Evolutionary conservation across 2,329 filamentous ascomycete species (phyloP).

Genomic region (Emergomyces africanus): DNA sequence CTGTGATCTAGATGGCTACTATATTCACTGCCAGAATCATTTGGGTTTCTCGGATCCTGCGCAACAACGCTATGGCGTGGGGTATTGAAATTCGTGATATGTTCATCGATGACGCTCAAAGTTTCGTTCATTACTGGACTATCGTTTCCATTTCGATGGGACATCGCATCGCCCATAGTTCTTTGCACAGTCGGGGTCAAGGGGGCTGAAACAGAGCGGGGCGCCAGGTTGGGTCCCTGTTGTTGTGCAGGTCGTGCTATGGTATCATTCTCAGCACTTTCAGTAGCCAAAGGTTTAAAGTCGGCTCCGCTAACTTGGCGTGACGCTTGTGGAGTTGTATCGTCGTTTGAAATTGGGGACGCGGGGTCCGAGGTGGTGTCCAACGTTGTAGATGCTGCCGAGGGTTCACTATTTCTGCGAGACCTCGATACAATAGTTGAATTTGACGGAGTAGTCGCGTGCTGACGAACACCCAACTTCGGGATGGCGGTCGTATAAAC

Average conservation of each 20-base stretch:
- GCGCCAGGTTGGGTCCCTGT: slow-evolving; percentile 23
- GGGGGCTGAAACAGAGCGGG: slow-evolving; percentile 22
- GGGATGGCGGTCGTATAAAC: slow-evolving; percentile 18
- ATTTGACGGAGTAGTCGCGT: slow-evolving; percentile 4
- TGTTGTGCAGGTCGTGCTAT: slow-evolving; percentile 7
- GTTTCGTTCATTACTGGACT: slow-evolving; percentile 88
- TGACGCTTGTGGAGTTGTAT: slow-evolving; percentile 29
- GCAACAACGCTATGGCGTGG: slow-evolving; percentile 41
- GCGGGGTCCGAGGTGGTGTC: slow-evolving; percentile 13
- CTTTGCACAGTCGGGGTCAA: slow-evolving; percentile 29
- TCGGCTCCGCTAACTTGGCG: slow-evolving; percentile 25
- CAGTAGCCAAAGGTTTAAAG: slow-evolving; percentile 14
- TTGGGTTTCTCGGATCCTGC: slow-evolving; percentile 39
- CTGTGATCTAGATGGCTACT: slow-evolving; percentile 65
- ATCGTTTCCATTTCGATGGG: slow-evolving; percentile 41
- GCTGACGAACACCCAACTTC: slow-evolving; percentile 9
- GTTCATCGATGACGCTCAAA: slow-evolving; percentile 89
- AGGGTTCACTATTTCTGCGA: background rate
- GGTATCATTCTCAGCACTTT: slow-evolving; percentile 7
- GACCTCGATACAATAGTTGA: slow-evolving; percentile 1
- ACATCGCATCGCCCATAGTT: slow-evolving; percentile 34
- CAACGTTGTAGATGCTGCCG: background rate
- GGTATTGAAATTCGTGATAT: slow-evolving; percentile 74
- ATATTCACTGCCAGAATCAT: slow-evolving; percentile 82
- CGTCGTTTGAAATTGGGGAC: slow-evolving; percentile 20